Conservation (phyloP, 139 green algal species). For the Desmodesmus armatus region DNA sequence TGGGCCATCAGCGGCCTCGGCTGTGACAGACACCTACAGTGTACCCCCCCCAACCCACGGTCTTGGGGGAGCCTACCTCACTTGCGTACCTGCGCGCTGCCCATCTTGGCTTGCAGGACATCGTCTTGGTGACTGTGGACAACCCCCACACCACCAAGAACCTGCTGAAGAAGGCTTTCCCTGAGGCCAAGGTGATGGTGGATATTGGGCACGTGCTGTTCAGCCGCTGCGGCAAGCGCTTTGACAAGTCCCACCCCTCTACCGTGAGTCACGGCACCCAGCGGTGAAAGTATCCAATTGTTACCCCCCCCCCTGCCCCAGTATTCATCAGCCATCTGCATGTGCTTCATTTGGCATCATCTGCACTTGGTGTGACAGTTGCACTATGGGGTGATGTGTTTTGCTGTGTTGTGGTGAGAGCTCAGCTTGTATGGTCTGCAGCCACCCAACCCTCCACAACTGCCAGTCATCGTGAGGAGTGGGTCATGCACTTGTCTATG, state of each 20-base stretch:
- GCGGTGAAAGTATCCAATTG: no score
- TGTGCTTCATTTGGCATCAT: no score
- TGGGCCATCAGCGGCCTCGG: background rate
- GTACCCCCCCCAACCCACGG: background rate
- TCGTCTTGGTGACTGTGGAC: conserved; percentile 11
- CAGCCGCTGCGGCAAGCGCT: background rate
- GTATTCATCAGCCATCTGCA: background rate
- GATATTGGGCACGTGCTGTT: conserved; percentile 4
- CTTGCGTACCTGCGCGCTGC: background rate
- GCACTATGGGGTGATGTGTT: no score
- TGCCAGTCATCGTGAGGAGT: no score
- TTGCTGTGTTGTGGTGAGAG: no score
- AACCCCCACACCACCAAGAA: background rate
- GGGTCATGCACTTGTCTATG: background rate
- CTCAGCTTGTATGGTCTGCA: no score
- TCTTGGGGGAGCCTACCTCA: background rate
- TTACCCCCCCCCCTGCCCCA: no score
- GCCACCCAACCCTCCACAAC: no score
- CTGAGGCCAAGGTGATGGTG: background rate
- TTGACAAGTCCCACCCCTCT: conserved; percentile 20
- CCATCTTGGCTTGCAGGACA: background rate
- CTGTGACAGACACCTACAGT: no score
- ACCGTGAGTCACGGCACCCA: background rate
- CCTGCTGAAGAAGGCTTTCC: background rate
- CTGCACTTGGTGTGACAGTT: no score